Base-by-base conservation (phyloP, 495 filamentous ascomycete genomes). In the Lophiostoma macrostomum region DNA sequence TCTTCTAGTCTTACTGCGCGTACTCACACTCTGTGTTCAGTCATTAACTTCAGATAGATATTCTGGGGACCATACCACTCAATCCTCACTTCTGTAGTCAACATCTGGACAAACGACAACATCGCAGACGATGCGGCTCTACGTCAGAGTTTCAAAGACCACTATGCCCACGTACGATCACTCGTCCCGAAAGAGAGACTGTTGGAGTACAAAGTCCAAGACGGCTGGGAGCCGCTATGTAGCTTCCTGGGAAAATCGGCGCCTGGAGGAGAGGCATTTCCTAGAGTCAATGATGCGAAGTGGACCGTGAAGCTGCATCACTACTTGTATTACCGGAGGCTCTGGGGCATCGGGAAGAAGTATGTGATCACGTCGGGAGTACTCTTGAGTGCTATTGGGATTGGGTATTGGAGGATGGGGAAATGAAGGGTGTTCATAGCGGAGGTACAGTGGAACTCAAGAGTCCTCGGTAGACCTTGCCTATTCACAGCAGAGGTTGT, bases 191-290 rank as follows among this genome's bases (percentile, higher is more conserved):
- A 48, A 30, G 30, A 47, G 22, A 24, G 23, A 20, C 24, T 49
- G 18, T 34, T 56, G 4, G 44, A 47, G 19, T 56, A 38, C 24
- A 5, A 30, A 14, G 7, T 24, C 13, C 20, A 28, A 31, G 16
- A 38, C 16, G 52, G 41, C 12, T 56, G 52, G 52, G 31, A 16
- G n/a, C 41, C 29, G 12, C 38, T 56, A 13, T 48, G 42, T 22
- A n/a, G 39, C 3, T 56, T 56, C 27, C 41, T 56, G 13, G 34
- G 34, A 13, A 37, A 36, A 12, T 7, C 22, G 13, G 41, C 30
- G 10, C 42, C 52, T 12, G 42, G 28, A 13, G 36, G 18, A 11
- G 34, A 37, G n/a, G 7, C 7, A 12, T 56, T 35, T 39, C 52
- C 52, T 8, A 16, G 18, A 19, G 20, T 35, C 11, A 53, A 53